Evolutionary conservation across 2,329 filamentous ascomycete species (phyloP).

Genomic region (Alternaria solani): DNA sequence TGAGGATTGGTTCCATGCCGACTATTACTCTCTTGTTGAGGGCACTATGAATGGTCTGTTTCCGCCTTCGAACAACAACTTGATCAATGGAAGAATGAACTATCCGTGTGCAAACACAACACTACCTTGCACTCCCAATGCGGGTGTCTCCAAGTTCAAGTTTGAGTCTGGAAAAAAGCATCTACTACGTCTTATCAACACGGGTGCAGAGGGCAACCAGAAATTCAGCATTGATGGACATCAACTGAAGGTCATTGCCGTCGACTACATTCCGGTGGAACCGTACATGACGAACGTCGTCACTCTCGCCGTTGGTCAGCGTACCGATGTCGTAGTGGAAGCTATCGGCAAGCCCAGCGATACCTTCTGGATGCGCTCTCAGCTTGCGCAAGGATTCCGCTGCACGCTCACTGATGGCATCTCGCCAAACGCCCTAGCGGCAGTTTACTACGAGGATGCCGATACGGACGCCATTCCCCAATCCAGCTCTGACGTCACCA

Average conservation of each 20-base stretch:
- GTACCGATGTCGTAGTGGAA: slow-evolving; percentile 48
- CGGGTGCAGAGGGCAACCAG: slow-evolving; percentile 48
- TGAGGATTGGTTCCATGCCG: slow-evolving; percentile 52
- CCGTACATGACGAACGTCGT: slow-evolving; percentile 52
- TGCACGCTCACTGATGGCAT: slow-evolving; percentile 26
- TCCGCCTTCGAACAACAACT: slow-evolving; percentile 28
- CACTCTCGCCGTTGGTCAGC: slow-evolving; percentile 52
- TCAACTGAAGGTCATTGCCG: slow-evolving; percentile 52
- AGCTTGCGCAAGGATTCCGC: slow-evolving; percentile 27
- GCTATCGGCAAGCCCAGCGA: slow-evolving; percentile 38
- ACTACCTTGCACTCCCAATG: slow-evolving; percentile 36
- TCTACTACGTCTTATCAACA: slow-evolving; percentile 53
- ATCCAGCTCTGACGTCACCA: slow-evolving; percentile 45
- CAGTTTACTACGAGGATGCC: slow-evolving; percentile 70
- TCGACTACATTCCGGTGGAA: slow-evolving; percentile 53
- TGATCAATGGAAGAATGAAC: slow-evolving; percentile 34
- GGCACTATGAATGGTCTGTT: slow-evolving; percentile 36
- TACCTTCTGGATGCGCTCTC: slow-evolving; percentile 51
- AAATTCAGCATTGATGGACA: slow-evolving; percentile 55
- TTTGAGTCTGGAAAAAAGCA: slow-evolving; percentile 54
- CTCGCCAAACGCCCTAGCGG: slow-evolving; percentile 54
- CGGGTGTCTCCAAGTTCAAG: slow-evolving; percentile 45
- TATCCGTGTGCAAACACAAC: slow-evolving; percentile 40
- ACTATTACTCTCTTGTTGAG: slow-evolving; percentile 41
- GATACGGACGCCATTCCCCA: slow-evolving; percentile 60